Evolutionary conservation across 2,329 filamentous ascomycete species (phyloP).

Genomic region (Tricladium varicosporioides): DNA sequence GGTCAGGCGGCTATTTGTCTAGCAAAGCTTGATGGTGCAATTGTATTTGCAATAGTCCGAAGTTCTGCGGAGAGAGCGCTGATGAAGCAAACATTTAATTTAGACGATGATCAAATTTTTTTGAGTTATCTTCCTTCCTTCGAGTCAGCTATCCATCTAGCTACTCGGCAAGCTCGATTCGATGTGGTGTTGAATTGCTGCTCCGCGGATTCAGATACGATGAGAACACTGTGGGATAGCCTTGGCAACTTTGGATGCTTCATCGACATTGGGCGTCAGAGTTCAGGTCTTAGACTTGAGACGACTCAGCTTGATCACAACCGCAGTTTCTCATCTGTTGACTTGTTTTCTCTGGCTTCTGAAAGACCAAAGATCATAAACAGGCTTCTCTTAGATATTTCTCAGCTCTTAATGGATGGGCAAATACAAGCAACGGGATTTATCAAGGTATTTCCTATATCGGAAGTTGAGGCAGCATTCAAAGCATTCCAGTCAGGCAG

Average conservation of each 20-base stretch:
- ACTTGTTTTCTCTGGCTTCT: slow-evolving; percentile 41
- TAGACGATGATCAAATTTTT: slow-evolving; percentile 23
- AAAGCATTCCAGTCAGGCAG: slow-evolving; percentile 23
- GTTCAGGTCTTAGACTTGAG: slow-evolving; percentile 33
- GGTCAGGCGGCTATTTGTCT: slow-evolving; percentile 38
- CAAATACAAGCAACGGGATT: slow-evolving; percentile 40
- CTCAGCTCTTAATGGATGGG: slow-evolving; percentile 35
- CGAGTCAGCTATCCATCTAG: slow-evolving; percentile 21
- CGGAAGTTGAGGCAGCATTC: slow-evolving; percentile 31
- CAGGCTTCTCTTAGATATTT: slow-evolving; percentile 39
- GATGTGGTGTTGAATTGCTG: slow-evolving; percentile 33
- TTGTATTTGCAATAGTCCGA: slow-evolving; percentile 31
- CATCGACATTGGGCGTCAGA: slow-evolving; percentile 38
- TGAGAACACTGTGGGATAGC: slow-evolving; percentile 34
- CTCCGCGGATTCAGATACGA: slow-evolving; percentile 22
- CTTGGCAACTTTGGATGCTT: slow-evolving; percentile 39
- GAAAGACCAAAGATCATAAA: slow-evolving; percentile 42
- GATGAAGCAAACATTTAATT: slow-evolving; percentile 24
- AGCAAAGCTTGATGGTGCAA: slow-evolving; percentile 24
- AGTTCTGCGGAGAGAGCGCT: slow-evolving; percentile 17
- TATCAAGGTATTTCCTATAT: slow-evolving; percentile 35
- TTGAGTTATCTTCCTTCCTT: slow-evolving; percentile 24
- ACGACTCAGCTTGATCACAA: slow-evolving; percentile 37
- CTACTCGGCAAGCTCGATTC: slow-evolving; percentile 25
- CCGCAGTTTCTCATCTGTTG: slow-evolving; percentile 42